Conservation (phyloP, 805 yeast species). For the Lipomyces spencermartinsiae region DNA sequence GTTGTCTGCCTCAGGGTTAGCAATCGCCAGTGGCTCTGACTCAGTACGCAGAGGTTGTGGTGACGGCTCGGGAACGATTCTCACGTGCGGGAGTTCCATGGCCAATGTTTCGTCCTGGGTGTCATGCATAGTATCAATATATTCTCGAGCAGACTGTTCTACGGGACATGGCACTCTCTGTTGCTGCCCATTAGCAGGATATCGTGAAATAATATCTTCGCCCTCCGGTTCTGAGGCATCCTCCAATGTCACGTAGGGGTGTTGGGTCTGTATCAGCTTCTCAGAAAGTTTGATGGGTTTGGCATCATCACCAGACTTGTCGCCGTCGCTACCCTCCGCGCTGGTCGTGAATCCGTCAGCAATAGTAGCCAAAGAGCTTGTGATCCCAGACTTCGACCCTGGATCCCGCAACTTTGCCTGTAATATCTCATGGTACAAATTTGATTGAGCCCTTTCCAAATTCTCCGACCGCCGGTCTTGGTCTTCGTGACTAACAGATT, state of each 20-base stretch:
- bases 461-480: conserved; percentile 22
- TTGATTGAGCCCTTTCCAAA: conserved; percentile 26
- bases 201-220: conserved; percentile 18
- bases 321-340: not conserved
- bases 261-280: not conserved
- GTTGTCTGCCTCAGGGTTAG: conserved; percentile 3
- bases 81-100: not conserved
- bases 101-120: not conserved
- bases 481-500: conserved; percentile 5
- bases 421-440: conserved; percentile 30
- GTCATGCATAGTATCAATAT: not conserved
- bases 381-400: conserved; percentile 5
- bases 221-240: conserved; percentile 20
- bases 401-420: conserved; percentile 27
- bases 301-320: not conserved
- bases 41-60: not conserved
- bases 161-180: not conserved
- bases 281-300: not conserved
- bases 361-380: conserved; percentile 26
- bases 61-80: not conserved
- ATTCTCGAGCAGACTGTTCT: not conserved
- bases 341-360: conserved; percentile 3
- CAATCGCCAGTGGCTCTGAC: not conserved
- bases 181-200: not conserved
- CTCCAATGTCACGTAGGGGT: conserved; percentile 17